phyloP scores from a whole-genome alignment of 2,329 filamentous ascomycete species.

The Pseudonectria buxi region DNA sequence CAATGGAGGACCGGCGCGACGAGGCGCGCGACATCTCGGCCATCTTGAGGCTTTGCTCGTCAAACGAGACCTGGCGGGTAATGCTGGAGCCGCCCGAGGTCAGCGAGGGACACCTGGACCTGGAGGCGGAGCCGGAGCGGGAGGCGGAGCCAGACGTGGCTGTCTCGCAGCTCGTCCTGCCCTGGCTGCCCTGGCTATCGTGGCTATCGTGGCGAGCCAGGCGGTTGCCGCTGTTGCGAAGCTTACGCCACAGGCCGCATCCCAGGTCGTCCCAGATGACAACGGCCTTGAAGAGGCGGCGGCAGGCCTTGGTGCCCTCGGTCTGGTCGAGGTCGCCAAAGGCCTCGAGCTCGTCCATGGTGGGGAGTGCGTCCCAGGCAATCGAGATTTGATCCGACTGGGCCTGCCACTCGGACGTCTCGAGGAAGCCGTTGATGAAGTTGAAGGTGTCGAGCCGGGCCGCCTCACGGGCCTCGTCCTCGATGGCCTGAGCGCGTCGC shows the following conservation, averaged over 20 bases:
- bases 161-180: conserved; percentile 6
- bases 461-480: conserved; percentile 23
- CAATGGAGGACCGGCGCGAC: conserved; percentile 4
- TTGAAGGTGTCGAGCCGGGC: conserved; percentile 25
- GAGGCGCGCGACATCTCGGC: background rate
- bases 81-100: too few relatives aligned
- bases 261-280: conserved; percentile 34
- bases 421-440: conserved; percentile 26
- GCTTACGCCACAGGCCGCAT: conserved; percentile 27
- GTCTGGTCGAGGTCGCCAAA: conserved; percentile 27
- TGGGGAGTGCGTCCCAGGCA: conserved; percentile 26
- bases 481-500: conserved; percentile 15
- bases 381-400: conserved; percentile 29
- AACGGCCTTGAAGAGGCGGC: conserved; percentile 31
- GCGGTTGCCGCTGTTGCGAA: conserved; percentile 11
- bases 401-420: conserved; percentile 23
- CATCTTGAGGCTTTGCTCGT: background rate
- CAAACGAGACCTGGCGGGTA: too few relatives aligned
- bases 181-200: conserved; percentile 2
- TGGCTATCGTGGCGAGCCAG: too few relatives aligned
- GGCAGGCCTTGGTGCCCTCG: conserved; percentile 30
- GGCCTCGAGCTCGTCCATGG: conserved; percentile 27
- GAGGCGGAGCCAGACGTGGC: background rate
- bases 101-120: conserved; percentile 2
- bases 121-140: conserved; percentile 11